A percentile compares a stretch with the other conserved stretches of the same genome.
Conservation (phyloP, 805 yeast species). For the Yamadazyma laniorum region DNA sequence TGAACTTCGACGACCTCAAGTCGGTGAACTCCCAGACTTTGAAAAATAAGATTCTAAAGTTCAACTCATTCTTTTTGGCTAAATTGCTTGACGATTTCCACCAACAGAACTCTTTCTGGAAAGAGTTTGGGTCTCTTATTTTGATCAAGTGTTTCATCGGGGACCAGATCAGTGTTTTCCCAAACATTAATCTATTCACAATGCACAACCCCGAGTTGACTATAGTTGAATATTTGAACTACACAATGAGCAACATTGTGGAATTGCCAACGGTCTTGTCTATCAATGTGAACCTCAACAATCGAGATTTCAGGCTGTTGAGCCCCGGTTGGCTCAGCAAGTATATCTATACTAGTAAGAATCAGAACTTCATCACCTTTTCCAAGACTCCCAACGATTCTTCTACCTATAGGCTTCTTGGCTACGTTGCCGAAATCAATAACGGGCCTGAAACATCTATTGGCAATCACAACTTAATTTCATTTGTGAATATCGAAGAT, state of each 20-base stretch:
- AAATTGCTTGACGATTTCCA: constrained; percentile 51
- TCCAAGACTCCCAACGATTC: constrained; percentile 15
- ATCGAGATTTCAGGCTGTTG: constrained; percentile 45
- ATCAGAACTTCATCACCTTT: constrained; percentile 6
- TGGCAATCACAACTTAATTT: constrained; percentile 58
- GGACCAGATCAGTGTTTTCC: constrained; percentile 32
- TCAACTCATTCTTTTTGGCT: constrained; percentile 58
- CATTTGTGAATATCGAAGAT: constrained; percentile 50
- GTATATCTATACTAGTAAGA: constrained; percentile 7
- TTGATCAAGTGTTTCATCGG: constrained; percentile 7
- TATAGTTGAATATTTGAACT: constrained; percentile 11
- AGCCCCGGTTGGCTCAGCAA: constrained; percentile 10
- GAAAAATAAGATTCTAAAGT: constrained; percentile 47
- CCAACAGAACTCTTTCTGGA: constrained; percentile 9
- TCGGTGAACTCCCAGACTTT: constrained; percentile 44
- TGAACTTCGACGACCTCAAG: constrained; percentile 50
- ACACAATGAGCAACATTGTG: constrained; percentile 5
- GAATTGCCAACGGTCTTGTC: constrained; percentile 58
- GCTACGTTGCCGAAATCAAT: constrained; percentile 66
- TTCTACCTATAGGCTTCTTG: constrained; percentile 59
- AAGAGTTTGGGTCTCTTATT: constrained; percentile 10
- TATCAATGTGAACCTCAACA: constrained; percentile 55
- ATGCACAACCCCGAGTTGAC: background rate
- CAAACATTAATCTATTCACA: constrained; percentile 9
- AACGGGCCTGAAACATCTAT: constrained; percentile 37